These are phyloP conservation scores for Cucurbita argyrosperma DNA, from an alignment of 306 rosid species.

Conservation along the genomic window DNA sequence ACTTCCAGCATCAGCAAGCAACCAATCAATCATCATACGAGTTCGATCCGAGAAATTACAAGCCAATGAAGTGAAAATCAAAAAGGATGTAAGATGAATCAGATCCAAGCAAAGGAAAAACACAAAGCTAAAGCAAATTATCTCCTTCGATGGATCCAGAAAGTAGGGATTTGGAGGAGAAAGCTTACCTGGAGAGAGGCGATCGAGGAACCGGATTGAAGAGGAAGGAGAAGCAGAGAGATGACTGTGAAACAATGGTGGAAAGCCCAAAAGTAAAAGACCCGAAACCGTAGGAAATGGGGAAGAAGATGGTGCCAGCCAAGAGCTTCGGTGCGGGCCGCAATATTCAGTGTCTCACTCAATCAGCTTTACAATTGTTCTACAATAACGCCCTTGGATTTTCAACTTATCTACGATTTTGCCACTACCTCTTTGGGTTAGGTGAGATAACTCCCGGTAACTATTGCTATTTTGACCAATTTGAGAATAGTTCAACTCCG, in stretches of 20 bases:
- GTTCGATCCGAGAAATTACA: not conserved
- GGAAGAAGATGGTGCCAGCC: not conserved
- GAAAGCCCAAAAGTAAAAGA: not conserved
- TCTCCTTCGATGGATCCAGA: too few relatives aligned
- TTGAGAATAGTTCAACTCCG: too few relatives aligned
- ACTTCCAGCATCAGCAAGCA: not conserved
- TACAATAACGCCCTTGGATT: not conserved
- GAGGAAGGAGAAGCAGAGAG: not conserved
- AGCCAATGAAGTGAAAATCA: not conserved
- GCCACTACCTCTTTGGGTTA: not conserved
- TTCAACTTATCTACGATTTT: not conserved
- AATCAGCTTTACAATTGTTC: not conserved
- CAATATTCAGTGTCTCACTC: not conserved
- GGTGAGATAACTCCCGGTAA: too few relatives aligned
- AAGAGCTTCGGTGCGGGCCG: not conserved
- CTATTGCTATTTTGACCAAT: too few relatives aligned
- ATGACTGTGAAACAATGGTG: not conserved
- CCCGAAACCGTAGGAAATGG: not conserved
- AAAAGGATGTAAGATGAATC: not conserved
- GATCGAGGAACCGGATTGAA: not conserved
- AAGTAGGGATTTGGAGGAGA: not conserved
- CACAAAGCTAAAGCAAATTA: not conserved
- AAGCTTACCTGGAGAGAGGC: not conserved
- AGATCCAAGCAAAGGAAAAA: not conserved
- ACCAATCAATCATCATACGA: not conserved